phyloP scores from a whole-genome alignment of 306 rosid species.

The Gleditsia sinensis region DNA sequence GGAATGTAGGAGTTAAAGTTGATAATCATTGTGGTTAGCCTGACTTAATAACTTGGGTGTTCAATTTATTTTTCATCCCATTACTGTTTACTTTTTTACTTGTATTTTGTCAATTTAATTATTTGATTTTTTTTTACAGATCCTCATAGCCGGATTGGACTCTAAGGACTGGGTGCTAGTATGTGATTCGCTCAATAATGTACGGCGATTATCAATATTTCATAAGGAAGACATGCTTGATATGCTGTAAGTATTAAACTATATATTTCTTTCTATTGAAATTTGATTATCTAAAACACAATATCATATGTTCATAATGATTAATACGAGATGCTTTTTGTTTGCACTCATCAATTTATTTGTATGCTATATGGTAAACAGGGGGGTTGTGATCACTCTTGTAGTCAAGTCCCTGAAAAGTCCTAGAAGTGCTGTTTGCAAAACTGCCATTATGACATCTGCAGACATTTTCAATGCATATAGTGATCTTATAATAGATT shows the following conservation, averaged over 20 bases:
- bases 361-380: conserved; percentile 42
- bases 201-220: conserved; percentile 70
- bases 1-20: not conserved
- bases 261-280: conserved; percentile 12
- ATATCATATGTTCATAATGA: not conserved
- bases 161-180: conserved; percentile 87
- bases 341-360: conserved; percentile 5
- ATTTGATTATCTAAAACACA: not conserved
- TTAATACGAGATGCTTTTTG: not conserved
- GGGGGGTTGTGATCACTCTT: conserved; percentile 74
- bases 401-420: conserved; percentile 78
- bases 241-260: conserved; percentile 63
- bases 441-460: conserved; percentile 90
- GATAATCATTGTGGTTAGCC: conserved; percentile 6
- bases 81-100: not conserved
- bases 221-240: conserved; percentile 78
- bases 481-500: conserved; percentile 71
- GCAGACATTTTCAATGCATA: conserved; percentile 85
- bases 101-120: conserved; percentile 19
- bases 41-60: not conserved
- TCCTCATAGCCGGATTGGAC: conserved; percentile 66
- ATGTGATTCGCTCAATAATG: conserved; percentile 85
- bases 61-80: conserved; percentile 11
- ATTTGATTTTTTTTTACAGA: conserved; percentile 53
- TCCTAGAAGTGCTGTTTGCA: conserved; percentile 95